Evolutionary conservation across 164 flowering plant species (phyloP), one percentile per base, ranked within the genome.

Genomic region (Umbilicus rupestris): DNA sequence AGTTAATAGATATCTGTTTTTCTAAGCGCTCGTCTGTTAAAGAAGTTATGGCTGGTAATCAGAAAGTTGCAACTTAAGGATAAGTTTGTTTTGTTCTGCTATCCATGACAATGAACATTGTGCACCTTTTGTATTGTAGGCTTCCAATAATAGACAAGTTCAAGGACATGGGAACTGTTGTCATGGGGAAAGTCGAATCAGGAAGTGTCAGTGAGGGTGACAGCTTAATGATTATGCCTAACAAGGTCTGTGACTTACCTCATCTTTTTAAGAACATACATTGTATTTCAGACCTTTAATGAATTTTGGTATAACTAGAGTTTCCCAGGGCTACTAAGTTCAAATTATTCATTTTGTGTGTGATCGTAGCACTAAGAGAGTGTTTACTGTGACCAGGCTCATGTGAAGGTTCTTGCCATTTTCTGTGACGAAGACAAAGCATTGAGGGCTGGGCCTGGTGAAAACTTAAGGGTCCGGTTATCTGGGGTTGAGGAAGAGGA

Each of bases 131-230:
- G 15, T 26, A n/a, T 20, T 77, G 73, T 73, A 95, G 99, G 85
- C 76, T 95, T 92, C 97, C 99, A 30, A 90, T 95, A 46, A 82
- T 95, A 62, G 99, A 95, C 82, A 95, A 84, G 76, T 92, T 89
- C 69, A 95, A 88, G 68, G 99, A 92, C 79, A 89, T 92, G 97
- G 99, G 97, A 72, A 88, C 97, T 73, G 97, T 92, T 75, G 87
- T 90, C 16, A 95, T 95, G 97, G 97, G 99, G 11, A 95, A 95
- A 77, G 84, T 88, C 17, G 99, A 95, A 75, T 92, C 97, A 73
- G 97, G 99, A 39, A 87, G 80, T 49, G 72, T 89, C n/a, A 74
- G 85, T 44, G 97, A 92, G 77, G 99, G 99, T 64, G 94, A 88
- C 69, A 80, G 69, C 70, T 69, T 95, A 73, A 10, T 87, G 77